phyloP scores from a whole-genome alignment of 371 early-diverging fungal genomes.

The Enterocytospora artemiae region DNA sequence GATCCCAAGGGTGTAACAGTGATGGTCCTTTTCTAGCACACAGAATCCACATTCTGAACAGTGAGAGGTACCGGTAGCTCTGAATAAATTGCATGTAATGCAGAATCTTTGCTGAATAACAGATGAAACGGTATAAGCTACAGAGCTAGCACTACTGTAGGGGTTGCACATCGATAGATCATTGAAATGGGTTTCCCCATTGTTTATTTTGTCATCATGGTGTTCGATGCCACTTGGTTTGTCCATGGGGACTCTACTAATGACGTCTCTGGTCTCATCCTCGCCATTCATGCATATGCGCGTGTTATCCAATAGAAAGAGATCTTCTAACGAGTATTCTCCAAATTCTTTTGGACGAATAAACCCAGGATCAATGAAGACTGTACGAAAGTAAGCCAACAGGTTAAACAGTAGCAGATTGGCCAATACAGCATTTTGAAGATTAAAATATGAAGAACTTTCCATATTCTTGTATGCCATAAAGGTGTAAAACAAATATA shows the following conservation, averaged over 20 bases:
- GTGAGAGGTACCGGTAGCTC: slow-evolving; percentile 36
- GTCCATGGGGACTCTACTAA: background rate
- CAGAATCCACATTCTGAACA: slow-evolving; percentile 52
- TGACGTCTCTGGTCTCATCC: background rate
- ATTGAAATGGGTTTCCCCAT: background rate
- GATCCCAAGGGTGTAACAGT: slow-evolving; percentile 53
- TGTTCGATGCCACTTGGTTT: background rate
- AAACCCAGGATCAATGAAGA: background rate
- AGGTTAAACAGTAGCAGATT: background rate
- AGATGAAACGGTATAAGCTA: background rate
- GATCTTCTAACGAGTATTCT: background rate
- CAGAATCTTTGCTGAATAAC: slow-evolving; percentile 38
- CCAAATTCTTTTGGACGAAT: background rate
- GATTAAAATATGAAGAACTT: background rate
- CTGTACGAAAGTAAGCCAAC: background rate
- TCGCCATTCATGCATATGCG: background rate
- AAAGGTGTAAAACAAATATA: background rate
- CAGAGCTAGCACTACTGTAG: background rate
- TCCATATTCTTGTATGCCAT: background rate
- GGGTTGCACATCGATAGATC: background rate
- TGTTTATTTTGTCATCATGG: background rate
- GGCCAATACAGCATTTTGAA: background rate
- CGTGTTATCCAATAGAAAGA: background rate
- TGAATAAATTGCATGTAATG: slow-evolving; percentile 46
- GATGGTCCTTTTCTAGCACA: slow-evolving; percentile 56